phyloP scores from a whole-genome alignment of 1,284 basidiomycete genomes.

The Cystobasidium pallidum region DNA sequence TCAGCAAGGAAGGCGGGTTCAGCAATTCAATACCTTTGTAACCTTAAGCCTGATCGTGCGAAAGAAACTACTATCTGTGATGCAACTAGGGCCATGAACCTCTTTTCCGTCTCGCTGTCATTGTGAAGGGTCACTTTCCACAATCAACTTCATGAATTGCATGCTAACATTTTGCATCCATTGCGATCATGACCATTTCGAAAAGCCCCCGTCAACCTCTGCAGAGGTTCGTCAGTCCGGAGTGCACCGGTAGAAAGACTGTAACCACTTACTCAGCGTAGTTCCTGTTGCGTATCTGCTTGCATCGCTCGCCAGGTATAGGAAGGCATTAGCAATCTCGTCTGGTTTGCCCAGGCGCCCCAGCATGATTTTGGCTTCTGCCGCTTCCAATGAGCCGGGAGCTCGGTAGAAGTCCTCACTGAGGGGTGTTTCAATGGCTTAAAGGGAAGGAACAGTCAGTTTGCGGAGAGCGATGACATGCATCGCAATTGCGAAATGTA shows the following conservation, averaged over 20 bases:
- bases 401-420: conserved; percentile 62
- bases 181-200: neutral
- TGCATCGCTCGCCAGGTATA: conserved; percentile 63
- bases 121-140: too few relatives aligned
- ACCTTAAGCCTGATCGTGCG: too few relatives aligned
- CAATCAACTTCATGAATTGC: too few relatives aligned
- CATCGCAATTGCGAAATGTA: too few relatives aligned
- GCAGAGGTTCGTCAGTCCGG: neutral
- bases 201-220: conserved; percentile 9
- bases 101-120: too few relatives aligned
- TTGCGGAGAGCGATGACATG: too few relatives aligned
- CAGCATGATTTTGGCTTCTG: conserved; percentile 55
- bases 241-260: too few relatives aligned
- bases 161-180: neutral
- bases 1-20: conserved; percentile 2
- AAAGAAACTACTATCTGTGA: too few relatives aligned
- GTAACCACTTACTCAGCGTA: conserved; percentile 26
- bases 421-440: neutral
- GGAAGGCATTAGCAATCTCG: conserved; percentile 63
- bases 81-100: too few relatives aligned
- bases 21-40: neutral
- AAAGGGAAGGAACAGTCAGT: neutral
- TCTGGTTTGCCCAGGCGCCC: conserved; percentile 62
- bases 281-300: conserved; percentile 64
- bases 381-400: conserved; percentile 63